These are phyloP conservation scores for Brettanomyces bruxellensis DNA, from an alignment of 805 yeast species.

Conservation along the genomic window DNA sequence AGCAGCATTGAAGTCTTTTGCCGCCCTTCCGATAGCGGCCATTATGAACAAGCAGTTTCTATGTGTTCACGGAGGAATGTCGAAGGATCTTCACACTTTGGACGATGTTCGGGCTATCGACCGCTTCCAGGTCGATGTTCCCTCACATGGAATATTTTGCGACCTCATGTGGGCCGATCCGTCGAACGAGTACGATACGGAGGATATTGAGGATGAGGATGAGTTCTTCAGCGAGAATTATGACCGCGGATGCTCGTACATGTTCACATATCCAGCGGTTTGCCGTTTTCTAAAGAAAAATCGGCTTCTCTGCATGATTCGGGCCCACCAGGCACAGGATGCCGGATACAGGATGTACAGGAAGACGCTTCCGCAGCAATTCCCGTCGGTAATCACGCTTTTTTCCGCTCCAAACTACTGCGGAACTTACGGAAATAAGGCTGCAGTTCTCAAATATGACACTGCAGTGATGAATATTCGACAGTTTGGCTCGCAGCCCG, in stretches of 20 bases:
- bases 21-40: conserved; percentile 85
- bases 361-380: conserved; percentile 73
- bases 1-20: conserved; percentile 68
- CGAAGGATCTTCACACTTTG: conserved; percentile 69
- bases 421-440: conserved; percentile 88
- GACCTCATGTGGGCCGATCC: conserved; percentile 97
- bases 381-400: conserved; percentile 83
- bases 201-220: conserved; percentile 23
- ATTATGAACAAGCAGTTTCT: conserved; percentile 89
- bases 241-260: conserved; percentile 85
- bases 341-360: conserved; percentile 94
- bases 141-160: conserved; percentile 88
- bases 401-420: conserved; percentile 94
- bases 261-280: conserved; percentile 75
- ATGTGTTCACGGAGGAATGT: conserved; percentile 94
- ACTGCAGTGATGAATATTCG: conserved; percentile 90
- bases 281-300: conserved; percentile 73
- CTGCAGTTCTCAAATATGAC: conserved; percentile 88
- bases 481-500: conserved; percentile 87
- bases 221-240: conserved; percentile 46
- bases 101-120: conserved; percentile 62
- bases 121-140: conserved; percentile 79
- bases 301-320: conserved; percentile 70
- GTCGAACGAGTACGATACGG: conserved; percentile 70
- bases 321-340: conserved; percentile 98